Evolutionary conservation across 2,329 filamentous ascomycete species (phyloP), one percentile per base, ranked within the genome.

Genomic region (Berkeleyomyces rouxiae): DNA sequence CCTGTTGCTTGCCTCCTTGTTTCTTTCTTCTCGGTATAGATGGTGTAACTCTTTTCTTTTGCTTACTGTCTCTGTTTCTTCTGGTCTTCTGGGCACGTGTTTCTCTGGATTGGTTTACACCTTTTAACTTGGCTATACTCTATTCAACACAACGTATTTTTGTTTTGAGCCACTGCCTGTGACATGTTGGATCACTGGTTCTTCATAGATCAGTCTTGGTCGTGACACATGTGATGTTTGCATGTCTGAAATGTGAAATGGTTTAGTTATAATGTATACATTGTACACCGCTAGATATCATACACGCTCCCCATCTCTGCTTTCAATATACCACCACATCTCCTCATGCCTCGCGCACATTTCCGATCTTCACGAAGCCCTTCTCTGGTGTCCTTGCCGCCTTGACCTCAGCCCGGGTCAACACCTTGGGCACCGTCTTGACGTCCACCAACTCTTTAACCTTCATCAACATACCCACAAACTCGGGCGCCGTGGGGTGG

Each of bases 381-480:
- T 79, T 77, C 65, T 92, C 88, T 2, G 90, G 90, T 73, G 80
- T 83, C 72, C 91, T 77, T 74, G 82, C 78, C 60, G 79, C 81
- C 75, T 83, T 84, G 70, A 95, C 79, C 76, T 95, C 82, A 63
- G 75, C 74, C 70, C 83, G 82, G 6, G 79, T 85, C 74, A 89
- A 72, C 40, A 79, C 73, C 66, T 75, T 72, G 42, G 85, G 83
- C 53, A 95, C 89, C 75, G 95, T 90, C 67, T 84, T 78, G 43
- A 96, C 90, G 61, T 82, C 79, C 55, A 96, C 88, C 66, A 96
- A 78, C 76, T 96, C 91, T 78, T 96, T 96, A 69, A 96, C 90
- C 74, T 87, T 86, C 79, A 96, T 86, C 70, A 96, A 89, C 77
- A 95, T 90, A 71, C 91, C 91, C 7, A 91, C 91, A 66, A 89